Percentiles rank a stretch among this genome's conserved stretches.
Evolutionary conservation across 441 rosid genomes (phyloP).

Genomic region (Biscutella laevigata): DNA sequence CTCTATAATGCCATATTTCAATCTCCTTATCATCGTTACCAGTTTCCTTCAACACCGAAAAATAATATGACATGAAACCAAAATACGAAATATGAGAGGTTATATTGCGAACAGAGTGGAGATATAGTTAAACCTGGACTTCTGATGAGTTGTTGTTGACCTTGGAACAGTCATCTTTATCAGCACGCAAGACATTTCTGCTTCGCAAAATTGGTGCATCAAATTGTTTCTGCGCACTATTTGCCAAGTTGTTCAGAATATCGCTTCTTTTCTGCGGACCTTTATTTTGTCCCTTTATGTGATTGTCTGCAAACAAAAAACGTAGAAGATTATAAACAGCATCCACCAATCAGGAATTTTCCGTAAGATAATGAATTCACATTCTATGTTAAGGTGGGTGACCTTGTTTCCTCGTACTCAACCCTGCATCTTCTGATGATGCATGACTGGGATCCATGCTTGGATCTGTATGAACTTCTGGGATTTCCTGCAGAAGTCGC

Average conservation of each 20-base stretch:
- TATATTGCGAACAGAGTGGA: slow-evolving; percentile 24
- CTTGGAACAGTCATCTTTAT: slow-evolving; percentile 29
- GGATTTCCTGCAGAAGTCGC: slow-evolving; percentile 58
- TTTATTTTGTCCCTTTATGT: slow-evolving; percentile 25
- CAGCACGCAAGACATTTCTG: slow-evolving; percentile 23
- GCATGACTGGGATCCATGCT: slow-evolving; percentile 43
- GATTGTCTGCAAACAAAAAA: slow-evolving; percentile 39
- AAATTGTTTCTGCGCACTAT: slow-evolving; percentile 26
- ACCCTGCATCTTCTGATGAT: slow-evolving; percentile 46
- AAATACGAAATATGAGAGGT: slow-evolving; percentile 30
- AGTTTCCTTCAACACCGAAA: slow-evolving; percentile 31
- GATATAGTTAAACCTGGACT: slow-evolving; percentile 25
- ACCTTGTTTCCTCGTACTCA: slow-evolving; percentile 50
- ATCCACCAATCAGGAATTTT: slow-evolving; percentile 12
- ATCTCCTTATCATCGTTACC: slow-evolving; percentile 37
- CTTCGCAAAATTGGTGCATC: slow-evolving; percentile 29
- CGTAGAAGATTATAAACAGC: slow-evolving; percentile 17
- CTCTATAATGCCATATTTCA: slow-evolving; percentile 81
- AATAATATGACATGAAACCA: slow-evolving; percentile 26
- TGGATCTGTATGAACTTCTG: slow-evolving; percentile 62
- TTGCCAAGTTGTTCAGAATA: slow-evolving; percentile 30
- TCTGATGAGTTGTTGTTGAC: slow-evolving; percentile 31
- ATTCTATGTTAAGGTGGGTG: slow-evolving; percentile 16
- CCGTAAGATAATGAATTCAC: slow-evolving; percentile 6
- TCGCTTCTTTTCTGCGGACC: slow-evolving; percentile 30